Evolutionary conservation across 495 filamentous ascomycete genomes (phyloP), one percentile per base, ranked within the genome.

Genomic region (Lasiosphaeria ovina): DNA sequence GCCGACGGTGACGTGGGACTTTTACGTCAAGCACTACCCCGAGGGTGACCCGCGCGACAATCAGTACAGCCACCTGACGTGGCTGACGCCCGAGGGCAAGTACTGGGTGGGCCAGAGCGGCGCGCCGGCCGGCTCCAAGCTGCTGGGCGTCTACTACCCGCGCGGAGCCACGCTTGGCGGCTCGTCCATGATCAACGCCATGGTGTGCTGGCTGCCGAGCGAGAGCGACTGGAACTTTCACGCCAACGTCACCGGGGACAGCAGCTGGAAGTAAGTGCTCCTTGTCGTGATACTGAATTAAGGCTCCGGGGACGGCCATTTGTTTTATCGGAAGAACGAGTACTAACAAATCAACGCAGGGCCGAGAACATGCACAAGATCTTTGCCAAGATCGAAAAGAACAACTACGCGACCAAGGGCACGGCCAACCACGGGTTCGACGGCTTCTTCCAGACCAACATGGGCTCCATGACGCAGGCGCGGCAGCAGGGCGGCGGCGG

Each of bases 1-100:
- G 31, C 72, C 72, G 3, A 60, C 69, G n/a, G 63, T 75, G 8
- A 73, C 71, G 1, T 75, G 71, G 72, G 72, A 75, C 54, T 75
- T 73, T 52, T 75, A 64, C 47, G 72, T 73, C 54, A 70, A 68
- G 54, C 71, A 75, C 62, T 73, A 73, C 36, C 69, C 71, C 11
- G 69, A 69, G 31, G 71, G 69, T 44, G 65, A 73, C 47, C 35
- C 64, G 3, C 55, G 59, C 12, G 69, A 72, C 55, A 66, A 70
- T 32, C 62, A 62, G 55, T 72, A 73, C 55, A 73, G 66, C 62
- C 71, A 75, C 55, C n/a, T 70, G 47, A 73, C 71, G 0, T 75
- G 72, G 72, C 51, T 57, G 11, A 72, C 69, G 0, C 62, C 66
- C 10, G 66, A 72, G 51, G 72, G 72, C 5, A 51, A 55, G 31